Base-by-base conservation (phyloP, 2,329 filamentous ascomycete genomes). In the Aureobasidium melanogenum region DNA sequence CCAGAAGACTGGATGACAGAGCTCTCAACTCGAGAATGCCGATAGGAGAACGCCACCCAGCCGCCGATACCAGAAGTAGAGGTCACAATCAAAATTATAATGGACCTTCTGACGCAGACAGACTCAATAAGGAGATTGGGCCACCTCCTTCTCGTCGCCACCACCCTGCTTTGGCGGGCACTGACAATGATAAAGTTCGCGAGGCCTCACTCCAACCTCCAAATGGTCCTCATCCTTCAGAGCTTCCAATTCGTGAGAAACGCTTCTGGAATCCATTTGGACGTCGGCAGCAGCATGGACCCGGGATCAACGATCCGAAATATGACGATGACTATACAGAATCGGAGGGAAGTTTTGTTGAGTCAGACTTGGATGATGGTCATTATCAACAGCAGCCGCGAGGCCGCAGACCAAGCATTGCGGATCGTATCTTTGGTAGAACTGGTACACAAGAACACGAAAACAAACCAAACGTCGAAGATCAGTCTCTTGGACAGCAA, bases 351-450 rank as follows among this genome's bases (percentile, higher is more conserved):
- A 68, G 65, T 32, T 61, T 68, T 7, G 66, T 66, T n/a, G 65
- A 63, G 12, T 67, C 66, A 17, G 67, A 70, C n/a, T 2, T 39
- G n/a, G 55, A 62, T 64, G 67, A n/a, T 52, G 69, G 66, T 26
- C 65, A 72, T 22, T 50, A 64, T 3, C 55, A 63, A 10, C 63
- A 51, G n/a, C 60, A 56, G 22, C 51, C 38, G n/a, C 65, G 64
- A 26, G 63, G 54, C 9, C 63, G 69, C 24, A 64, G 66, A 24
- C 64, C 65, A 5, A 71, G 69, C 47, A 72, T 72, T 56, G 70
- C 69, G 3, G 70, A 70, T 36, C 62, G 68, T 22, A 71, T 72
- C 55, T 66, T 72, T 60, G 68, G 71, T 8, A 43, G 36, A 12
- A 38, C 12, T n/a, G 26, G 36, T 28, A 28, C 22, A 22, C 36